Evolutionary conservation across 1,139 yeast genomes (phyloP).

Genomic region (Taphrina flavorubra): DNA sequence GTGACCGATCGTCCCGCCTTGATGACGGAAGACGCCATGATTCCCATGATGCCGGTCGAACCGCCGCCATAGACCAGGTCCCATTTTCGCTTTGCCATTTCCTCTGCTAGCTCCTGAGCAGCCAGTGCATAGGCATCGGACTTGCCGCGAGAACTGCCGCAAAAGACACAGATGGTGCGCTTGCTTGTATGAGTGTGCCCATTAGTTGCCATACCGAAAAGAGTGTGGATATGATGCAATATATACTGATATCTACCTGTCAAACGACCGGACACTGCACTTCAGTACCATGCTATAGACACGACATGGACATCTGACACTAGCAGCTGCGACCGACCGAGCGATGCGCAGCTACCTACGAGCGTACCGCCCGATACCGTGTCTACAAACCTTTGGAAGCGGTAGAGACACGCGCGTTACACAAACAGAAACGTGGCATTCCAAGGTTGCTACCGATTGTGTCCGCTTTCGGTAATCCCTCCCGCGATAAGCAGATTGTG

Average conservation of each 20-base stretch:
- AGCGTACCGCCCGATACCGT: no score
- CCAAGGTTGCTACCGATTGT: not conserved
- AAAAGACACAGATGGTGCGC: conserved; percentile 29
- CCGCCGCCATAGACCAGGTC: conserved; percentile 87
- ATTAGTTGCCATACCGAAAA: conserved; percentile 6
- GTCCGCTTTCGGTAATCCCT: not conserved
- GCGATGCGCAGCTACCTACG: no score
- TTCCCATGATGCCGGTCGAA: conserved; percentile 78
- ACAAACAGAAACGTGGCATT: not conserved
- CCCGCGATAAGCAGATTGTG: conserved; percentile 5
- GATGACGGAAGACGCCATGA: conserved; percentile 75
- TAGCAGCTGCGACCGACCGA: no score
- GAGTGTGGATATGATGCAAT: not conserved
- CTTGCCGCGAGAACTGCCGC: conserved; percentile 42
- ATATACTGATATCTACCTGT: no score
- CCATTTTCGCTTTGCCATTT: conserved; percentile 32
- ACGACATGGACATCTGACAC: no score
- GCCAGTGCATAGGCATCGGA: conserved; percentile 31
- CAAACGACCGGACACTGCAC: no score
- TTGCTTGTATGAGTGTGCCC: conserved; percentile 7
- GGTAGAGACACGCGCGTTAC: conserved; percentile 2
- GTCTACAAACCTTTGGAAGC: no score
- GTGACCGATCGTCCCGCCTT: conserved; percentile 70
- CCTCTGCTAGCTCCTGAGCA: conserved; percentile 27
- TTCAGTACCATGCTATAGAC: no score